Evolutionary conservation across 345 rosid genomes (phyloP).

Genomic region (Cardamine chenopodiifolia): DNA sequence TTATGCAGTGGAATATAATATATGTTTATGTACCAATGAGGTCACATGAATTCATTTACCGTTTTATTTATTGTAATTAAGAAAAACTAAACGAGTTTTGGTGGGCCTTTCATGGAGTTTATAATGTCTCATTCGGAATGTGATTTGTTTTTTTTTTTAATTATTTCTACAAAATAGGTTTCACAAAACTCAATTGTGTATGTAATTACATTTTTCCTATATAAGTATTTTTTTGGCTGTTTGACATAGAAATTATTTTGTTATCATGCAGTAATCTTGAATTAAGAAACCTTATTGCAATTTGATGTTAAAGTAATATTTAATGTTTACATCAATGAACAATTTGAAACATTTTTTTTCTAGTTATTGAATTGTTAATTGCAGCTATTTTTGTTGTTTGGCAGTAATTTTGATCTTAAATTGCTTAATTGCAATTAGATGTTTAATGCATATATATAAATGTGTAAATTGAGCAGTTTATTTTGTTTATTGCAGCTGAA

Average conservation of each 20-base stretch:
- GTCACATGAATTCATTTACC: neutral
- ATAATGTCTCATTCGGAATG: no score
- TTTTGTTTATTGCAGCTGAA: slow-evolving; percentile 58
- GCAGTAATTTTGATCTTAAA: no score
- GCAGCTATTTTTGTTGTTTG: neutral
- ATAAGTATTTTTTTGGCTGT: neutral
- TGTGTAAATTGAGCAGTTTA: neutral
- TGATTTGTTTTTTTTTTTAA: neutral
- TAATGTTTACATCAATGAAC: no score
- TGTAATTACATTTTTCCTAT: no score
- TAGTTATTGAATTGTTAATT: no score
- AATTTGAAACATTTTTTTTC: no score
- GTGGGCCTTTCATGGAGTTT: slow-evolving; percentile 7
- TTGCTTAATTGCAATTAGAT: no score
- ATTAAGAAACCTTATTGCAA: no score
- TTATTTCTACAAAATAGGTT: no score
- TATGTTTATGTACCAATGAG: slow-evolving; percentile 12
- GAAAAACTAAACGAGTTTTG: neutral
- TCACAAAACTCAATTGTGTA: neutral
- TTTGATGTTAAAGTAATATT: no score
- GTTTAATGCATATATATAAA: no score
- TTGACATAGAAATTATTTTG: neutral
- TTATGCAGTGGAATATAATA: slow-evolving; percentile 4
- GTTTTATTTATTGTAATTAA: neutral
- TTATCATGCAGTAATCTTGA: no score